Evolutionary conservation across 192 early-diverging fungal genomes (phyloP).

Genomic region (Umbelopsis sp.): DNA sequence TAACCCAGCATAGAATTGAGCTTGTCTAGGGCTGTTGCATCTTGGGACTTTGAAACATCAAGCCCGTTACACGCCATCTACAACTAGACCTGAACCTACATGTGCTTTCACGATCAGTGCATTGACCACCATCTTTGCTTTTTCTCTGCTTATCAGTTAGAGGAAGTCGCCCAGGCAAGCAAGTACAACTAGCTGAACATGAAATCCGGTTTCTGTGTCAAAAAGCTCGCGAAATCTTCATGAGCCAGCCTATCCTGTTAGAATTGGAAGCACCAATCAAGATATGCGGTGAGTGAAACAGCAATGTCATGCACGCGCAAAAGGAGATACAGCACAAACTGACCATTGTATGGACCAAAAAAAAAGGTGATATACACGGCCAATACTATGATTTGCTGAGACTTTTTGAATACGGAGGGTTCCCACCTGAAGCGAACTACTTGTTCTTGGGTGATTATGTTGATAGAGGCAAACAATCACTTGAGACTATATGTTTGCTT

Average conservation of each 20-base stretch:
- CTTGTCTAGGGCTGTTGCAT: neutral
- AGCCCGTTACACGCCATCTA: neutral
- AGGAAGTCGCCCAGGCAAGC: slow-evolving; percentile 93
- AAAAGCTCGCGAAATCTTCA: slow-evolving; percentile 93
- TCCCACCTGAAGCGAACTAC: slow-evolving; percentile 95
- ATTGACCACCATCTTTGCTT: slow-evolving; percentile 9
- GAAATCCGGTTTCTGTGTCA: slow-evolving; percentile 96
- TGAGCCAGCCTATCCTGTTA: slow-evolving; percentile 89
- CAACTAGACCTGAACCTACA: neutral
- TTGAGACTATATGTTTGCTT: slow-evolving; percentile 95
- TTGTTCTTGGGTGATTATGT: slow-evolving; percentile 98
- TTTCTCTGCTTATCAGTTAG: slow-evolving; percentile 65
- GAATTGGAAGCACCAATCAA: slow-evolving; percentile 96
- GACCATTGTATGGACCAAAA: neutral
- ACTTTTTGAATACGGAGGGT: slow-evolving; percentile 91
- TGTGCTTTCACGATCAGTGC: neutral
- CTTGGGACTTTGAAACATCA: neutral
- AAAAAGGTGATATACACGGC: slow-evolving; percentile 76
- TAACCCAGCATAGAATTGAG: too few relatives aligned
- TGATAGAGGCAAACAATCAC: slow-evolving; percentile 95
- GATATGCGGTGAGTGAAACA: slow-evolving; percentile 77
- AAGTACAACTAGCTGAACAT: slow-evolving; percentile 92
- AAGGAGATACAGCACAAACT: neutral
- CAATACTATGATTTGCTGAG: slow-evolving; percentile 91
- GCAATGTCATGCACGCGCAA: neutral